A percentile compares a stretch with the other conserved stretches of the same genome.
Evolutionary conservation across 2,329 filamentous ascomycete species (phyloP).

Genomic region (Curvularia verruculosa): DNA sequence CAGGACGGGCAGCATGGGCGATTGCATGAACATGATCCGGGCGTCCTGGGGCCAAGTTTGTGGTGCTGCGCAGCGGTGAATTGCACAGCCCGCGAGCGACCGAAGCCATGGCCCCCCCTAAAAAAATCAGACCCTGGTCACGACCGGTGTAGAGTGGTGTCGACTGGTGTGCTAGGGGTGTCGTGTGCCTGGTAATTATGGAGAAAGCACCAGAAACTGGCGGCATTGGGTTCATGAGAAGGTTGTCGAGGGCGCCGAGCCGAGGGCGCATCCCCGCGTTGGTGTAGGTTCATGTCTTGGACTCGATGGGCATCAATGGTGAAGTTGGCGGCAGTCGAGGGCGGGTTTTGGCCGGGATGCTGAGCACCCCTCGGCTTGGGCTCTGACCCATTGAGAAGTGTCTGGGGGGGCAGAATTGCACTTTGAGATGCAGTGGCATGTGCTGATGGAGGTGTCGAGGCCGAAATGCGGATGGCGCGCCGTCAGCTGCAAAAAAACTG

Average conservation of each 20-base stretch:
- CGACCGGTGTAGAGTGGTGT: slow-evolving; percentile 31
- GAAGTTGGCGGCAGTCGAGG: slow-evolving; percentile 23
- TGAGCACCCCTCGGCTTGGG: background rate
- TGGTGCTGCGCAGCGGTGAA: slow-evolving; percentile 34
- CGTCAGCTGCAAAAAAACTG: slow-evolving; percentile 16
- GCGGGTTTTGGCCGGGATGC: slow-evolving; percentile 9
- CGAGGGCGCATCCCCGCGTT: slow-evolving; percentile 18
- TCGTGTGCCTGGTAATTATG: slow-evolving; percentile 30
- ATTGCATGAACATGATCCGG: slow-evolving; percentile 33
- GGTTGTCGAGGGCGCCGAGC: slow-evolving; percentile 12
- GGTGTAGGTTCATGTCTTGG: slow-evolving; percentile 24
- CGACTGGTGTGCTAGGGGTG: slow-evolving; percentile 23
- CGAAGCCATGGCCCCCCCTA: slow-evolving; percentile 22
- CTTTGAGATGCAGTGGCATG: background rate
- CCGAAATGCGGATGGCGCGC: slow-evolving; percentile 4
- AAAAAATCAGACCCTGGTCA: slow-evolving; percentile 28
- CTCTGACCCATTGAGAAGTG: background rate
- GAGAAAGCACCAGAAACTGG: background rate
- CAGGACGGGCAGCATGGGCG: slow-evolving; percentile 19
- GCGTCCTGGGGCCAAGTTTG: slow-evolving; percentile 30
- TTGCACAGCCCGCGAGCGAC: slow-evolving; percentile 42
- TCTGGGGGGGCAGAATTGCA: slow-evolving; percentile 5
- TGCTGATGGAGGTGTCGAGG: background rate
- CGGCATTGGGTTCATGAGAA: background rate
- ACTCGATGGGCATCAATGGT: slow-evolving; percentile 35